Conservation (phyloP, 768 basidiomycete genomes). For the Amanita pallidorosea region DNA sequence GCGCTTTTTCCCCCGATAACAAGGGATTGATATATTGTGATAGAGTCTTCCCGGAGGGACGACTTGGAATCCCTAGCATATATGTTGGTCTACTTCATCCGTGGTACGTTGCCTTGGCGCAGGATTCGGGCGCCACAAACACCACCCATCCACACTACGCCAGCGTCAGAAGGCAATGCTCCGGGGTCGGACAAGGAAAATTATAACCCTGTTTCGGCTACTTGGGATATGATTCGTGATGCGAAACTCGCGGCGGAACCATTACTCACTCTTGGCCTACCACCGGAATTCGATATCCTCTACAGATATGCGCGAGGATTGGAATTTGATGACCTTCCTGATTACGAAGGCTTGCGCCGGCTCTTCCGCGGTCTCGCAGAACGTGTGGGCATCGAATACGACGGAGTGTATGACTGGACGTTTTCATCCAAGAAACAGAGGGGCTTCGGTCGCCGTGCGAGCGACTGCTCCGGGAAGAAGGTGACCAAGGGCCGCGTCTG, state of each 20-base stretch:
- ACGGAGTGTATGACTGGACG: conserved; percentile 37
- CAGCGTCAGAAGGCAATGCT: conserved; percentile 11
- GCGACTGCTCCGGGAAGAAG: conserved; percentile 14
- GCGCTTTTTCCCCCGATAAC: conserved; percentile 5
- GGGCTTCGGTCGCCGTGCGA: conserved; percentile 12
- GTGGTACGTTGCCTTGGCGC: conserved; percentile 71
- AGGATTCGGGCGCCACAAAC: conserved; percentile 47
- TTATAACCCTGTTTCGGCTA: conserved; percentile 50
- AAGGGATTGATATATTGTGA: conserved; percentile 8
- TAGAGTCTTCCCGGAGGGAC: conserved; percentile 68
- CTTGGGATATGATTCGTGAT: conserved; percentile 72
- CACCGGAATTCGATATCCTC: conserved; percentile 73
- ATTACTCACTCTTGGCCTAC: conserved; percentile 66
- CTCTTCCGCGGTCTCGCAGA: conserved; percentile 55
- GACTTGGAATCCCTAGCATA: conserved; percentile 75
- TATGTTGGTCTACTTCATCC: conserved; percentile 75
- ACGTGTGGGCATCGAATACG: conserved; percentile 44
- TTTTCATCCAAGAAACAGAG: conserved; percentile 13
- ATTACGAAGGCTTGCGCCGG: conserved; percentile 73
- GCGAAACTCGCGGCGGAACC: conserved; percentile 56
- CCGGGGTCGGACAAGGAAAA: conserved; percentile 16
- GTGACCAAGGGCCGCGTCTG: conserved; percentile 19
- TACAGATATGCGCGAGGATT: conserved; percentile 74
- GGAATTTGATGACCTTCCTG: conserved; percentile 82
- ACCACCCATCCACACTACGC: conserved; percentile 17